Evolutionary conservation across 371 early-diverging fungal genomes (phyloP).

Genomic region (Rozella allomycis): DNA sequence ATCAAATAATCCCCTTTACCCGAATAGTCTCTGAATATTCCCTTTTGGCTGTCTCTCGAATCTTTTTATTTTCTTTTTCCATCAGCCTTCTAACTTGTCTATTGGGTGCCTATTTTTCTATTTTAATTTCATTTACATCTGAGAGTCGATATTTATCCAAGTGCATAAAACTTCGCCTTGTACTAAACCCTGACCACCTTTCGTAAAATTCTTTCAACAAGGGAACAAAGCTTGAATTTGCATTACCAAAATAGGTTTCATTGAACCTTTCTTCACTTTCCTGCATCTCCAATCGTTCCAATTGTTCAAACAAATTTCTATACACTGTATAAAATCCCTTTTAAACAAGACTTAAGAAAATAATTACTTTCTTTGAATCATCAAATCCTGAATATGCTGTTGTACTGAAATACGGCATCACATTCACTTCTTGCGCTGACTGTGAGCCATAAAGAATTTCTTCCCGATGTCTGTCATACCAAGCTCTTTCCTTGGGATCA

Average conservation of each 20-base stretch:
- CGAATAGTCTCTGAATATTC: constrained; percentile 65
- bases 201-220: constrained; percentile 43
- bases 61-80: constrained; percentile 76
- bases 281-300: constrained; percentile 56
- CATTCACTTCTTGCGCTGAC: not conserved
- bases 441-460: not conserved
- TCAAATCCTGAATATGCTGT: constrained; percentile 10
- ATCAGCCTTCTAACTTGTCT: constrained; percentile 52
- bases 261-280: constrained; percentile 22
- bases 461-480: constrained; percentile 1
- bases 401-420: constrained; percentile 10
- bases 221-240: constrained; percentile 1
- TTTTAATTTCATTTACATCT: too few species aligned
- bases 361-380: constrained; percentile 5
- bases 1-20: constrained; percentile 1
- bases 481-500: constrained; percentile 1
- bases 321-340: constrained; percentile 67
- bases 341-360: constrained; percentile 1
- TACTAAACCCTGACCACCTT: constrained; percentile 48
- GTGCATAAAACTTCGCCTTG: constrained; percentile 67
- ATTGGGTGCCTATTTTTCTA: too few species aligned
- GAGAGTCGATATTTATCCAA: constrained; percentile 58
- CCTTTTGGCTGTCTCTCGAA: constrained; percentile 50
- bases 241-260: not conserved
- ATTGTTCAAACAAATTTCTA: constrained; percentile 42